Evolutionary conservation across 1,284 basidiomycete genomes (phyloP), one percentile per base, ranked within the genome.

Genomic region (Irpex rosettiformis): DNA sequence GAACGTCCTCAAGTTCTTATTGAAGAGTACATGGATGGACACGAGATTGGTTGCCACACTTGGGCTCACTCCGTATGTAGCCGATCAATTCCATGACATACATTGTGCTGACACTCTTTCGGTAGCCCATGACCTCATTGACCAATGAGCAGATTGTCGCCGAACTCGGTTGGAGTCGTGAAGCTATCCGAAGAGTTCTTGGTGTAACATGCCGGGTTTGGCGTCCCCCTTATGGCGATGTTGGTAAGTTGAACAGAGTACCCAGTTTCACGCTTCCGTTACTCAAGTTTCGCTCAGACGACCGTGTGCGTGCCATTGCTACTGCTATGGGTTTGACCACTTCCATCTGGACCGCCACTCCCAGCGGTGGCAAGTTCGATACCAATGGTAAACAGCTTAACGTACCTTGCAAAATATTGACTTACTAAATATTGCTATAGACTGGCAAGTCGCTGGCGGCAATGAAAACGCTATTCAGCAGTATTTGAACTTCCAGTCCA

Each of bases 101-200:
- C 11, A 13, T n/a, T 16, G 61, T 62, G 61, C 63, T 58, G 63
- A 67, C 64, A 70, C 65, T 71, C 27, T 8, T 58, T 13, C n/a
- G n/a, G 18, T 33, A 88, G 88, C 81, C 82, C 60, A 79, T 95
- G 40, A 98, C 96, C 11, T 84, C 85, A 37, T 79, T 95, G 61
- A 87, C 92, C 52, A 98, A 88, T 69, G 87, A 86, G 69, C 79
- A 97, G 77, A 85, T 98, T 61, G 93, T 98, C 21, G 94, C 94
- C 24, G 95, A 98, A 74, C 81, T 98, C 53, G 94, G 91, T 51
- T 98, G 93, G 90, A 92, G 93, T 59, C 89, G 88, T 64, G 86
- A 93, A 75, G 85, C 88, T 56, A 96, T 98, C 75, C 84, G 88
- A 66, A 66, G 67, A 3, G 80, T 88, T 25, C 76, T 91, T 60